Evolutionary conservation across 1,139 yeast species (phyloP).

Genomic region (Groenewaldozyma sp.): DNA sequence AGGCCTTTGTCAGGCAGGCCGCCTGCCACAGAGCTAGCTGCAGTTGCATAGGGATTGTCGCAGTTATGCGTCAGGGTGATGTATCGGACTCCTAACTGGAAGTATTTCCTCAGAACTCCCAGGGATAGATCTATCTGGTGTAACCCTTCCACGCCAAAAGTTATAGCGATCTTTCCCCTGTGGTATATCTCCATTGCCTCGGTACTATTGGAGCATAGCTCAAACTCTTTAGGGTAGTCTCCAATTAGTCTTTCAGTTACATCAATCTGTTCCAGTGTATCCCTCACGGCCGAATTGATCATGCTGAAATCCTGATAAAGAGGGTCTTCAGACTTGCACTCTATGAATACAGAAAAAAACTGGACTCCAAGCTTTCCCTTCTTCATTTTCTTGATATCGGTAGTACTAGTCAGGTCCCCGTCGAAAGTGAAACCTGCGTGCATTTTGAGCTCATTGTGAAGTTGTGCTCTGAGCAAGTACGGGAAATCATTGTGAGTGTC

Average conservation of each 20-base stretch:
- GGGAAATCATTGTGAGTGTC: conserved; percentile 17
- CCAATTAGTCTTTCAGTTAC: conserved; percentile 38
- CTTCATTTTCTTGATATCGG: conserved; percentile 13
- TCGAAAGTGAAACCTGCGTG: conserved; percentile 9
- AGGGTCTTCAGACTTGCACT: conserved; percentile 10
- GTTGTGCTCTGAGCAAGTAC: conserved; percentile 11
- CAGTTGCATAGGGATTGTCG: conserved; percentile 49
- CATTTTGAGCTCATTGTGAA: conserved; percentile 12
- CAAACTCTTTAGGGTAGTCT: conserved; percentile 33
- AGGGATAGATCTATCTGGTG: conserved; percentile 44
- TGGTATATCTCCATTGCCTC: conserved; percentile 34
- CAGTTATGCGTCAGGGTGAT: conserved; percentile 47
- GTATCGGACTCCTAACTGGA: conserved; percentile 42
- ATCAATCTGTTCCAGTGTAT: conserved; percentile 46
- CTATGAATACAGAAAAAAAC: conserved; percentile 15
- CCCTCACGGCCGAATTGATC: conserved; percentile 33
- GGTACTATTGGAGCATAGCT: conserved; percentile 33
- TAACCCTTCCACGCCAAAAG: conserved; percentile 45
- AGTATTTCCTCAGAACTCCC: conserved; percentile 41
- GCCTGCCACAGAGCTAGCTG: conserved; percentile 39
- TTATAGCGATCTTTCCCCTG: conserved; percentile 34
- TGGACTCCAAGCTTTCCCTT: conserved; percentile 15
- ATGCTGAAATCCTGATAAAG: conserved; percentile 13
- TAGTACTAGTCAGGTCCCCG: conserved; percentile 11
- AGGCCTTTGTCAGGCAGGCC: conserved; percentile 41